Evolutionary conservation across 495 filamentous ascomycete species (phyloP), one percentile per base, ranked within the genome.

Genomic region (Neurospora intermedia): DNA sequence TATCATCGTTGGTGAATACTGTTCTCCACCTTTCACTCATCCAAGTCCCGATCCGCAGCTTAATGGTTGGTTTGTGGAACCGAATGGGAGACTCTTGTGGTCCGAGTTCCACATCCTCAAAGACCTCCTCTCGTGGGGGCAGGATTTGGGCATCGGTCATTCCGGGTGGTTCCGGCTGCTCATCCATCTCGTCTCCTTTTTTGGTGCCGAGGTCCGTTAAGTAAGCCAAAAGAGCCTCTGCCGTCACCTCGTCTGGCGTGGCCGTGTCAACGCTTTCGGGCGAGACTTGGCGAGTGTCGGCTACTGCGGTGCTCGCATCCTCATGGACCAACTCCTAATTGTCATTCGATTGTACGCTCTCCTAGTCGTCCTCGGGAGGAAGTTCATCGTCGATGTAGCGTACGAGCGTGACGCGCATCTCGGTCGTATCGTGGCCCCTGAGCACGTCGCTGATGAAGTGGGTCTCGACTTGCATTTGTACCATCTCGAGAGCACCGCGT

Each of bases 391-490:
- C 96, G 76, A 99, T 97, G 80, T 96, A 97, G 79, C 96, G 88
- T 75, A 98, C 88, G 74, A 99, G 84, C 41, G 92, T 92, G 79
- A 99, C 90, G 78, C 96, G 88, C 93, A 99, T 97, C 87, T 99
- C 96, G 2, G 96, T 98, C 23, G 91, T 93, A 80, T 99, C 96
- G 77, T 98, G 94, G 1, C 96, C 96, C 62, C 94, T 90, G 59
- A 99, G 84, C 72, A 97, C 88, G 80, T 99, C 96, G 82, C 94
- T 98, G 78, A 97, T 91, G 81, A 98, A 99, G 78, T 97, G 94
- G 42, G 93, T 94, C 80, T 99, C 96, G 27, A 98, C 93, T 84
- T 99, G 96, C 94, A 98, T 97, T 87, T 98, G 96, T 43, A 99
- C 96, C 96, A 99, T 99, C 85, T 99, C 96, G 72, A 98, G 82